Conservation (phyloP, 495 filamentous ascomycete species). For the Copromyces sp. region DNA sequence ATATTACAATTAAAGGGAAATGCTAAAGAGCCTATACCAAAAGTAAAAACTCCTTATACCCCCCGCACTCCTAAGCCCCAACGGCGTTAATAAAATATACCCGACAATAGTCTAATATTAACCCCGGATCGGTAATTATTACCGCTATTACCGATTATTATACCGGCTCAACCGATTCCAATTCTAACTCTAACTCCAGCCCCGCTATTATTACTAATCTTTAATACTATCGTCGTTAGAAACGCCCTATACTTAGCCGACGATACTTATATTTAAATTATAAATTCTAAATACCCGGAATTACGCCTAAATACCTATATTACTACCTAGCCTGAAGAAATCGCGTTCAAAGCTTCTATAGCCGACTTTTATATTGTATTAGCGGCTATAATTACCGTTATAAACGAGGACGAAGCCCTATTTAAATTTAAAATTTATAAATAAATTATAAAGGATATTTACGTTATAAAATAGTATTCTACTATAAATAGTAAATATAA, state of each 20-base stretch:
- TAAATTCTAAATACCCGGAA: neutral
- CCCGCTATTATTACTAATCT: neutral
- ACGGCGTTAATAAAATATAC: neutral
- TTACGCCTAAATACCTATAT: neutral
- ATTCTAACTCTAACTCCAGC: no score
- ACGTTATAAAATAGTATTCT: neutral
- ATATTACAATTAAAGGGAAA: neutral
- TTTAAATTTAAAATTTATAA: neutral
- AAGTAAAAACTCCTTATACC: neutral
- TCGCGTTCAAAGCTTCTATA: neutral
- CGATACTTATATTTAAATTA: neutral
- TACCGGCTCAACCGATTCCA: no score
- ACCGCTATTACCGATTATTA: no score
- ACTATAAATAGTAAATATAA: neutral
- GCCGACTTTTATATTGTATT: neutral
- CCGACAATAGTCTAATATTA: no score
- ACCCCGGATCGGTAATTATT: no score
- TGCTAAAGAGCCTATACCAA: neutral
- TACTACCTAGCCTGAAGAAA: neutral
- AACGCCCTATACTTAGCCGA: neutral
- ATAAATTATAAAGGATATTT: neutral
- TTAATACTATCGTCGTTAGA: neutral
- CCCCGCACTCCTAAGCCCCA: accelerated
- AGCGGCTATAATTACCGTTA: neutral
- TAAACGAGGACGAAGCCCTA: neutral